Evolutionary conservation across 2,329 filamentous ascomycete genomes (phyloP), one percentile per base, ranked within the genome.

Genomic region (Fusarium palustre): DNA sequence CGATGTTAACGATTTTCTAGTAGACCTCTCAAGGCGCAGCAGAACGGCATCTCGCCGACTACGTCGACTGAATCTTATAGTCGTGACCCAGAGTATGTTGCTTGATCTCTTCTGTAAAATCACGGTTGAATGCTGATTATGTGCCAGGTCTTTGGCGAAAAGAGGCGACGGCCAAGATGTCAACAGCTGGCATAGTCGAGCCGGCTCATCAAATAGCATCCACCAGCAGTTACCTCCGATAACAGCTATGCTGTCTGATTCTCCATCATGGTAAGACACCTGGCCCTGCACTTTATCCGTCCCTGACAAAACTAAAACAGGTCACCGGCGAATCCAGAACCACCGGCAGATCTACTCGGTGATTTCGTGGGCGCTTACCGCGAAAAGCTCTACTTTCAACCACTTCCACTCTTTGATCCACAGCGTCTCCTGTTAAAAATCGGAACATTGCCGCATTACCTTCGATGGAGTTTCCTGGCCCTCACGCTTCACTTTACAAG

Each of bases 381-480:
- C 0, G 57, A 70, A n/a, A 71, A 69, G 10, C 7, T 71, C 0
- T 71, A 71, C 43, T 71, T 69, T 3, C 68, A 71, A 13, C 68
- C 68, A 2, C 61, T 71, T 6, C 68, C 65, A 0, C 65, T 71
- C 0, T 69, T 71, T 4, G 65, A 71, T 0, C 65, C 57, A 0
- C 42, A 28, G 5, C 60, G 53, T 16, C 68, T 74, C 0, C 57
- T 55, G 12, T 13, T 53, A 0, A 63, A 64, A 24, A 49, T 74
- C 0, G 9, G 39, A 3, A 55, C 66, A 3, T n/a, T 70, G 4
- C 68, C 72, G 3, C 59, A 71, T 15, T 68, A 71, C 10, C 46
- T 74, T 1, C 65, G 72, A 12, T 74, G 72, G 72, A 65, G 60
- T 2, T 65, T 74, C 1, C 1, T 74, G 0, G 71, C 65, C n/a